Base-by-base conservation (phyloP, 805 yeast genomes). In the Myxozyma neglecta region DNA sequence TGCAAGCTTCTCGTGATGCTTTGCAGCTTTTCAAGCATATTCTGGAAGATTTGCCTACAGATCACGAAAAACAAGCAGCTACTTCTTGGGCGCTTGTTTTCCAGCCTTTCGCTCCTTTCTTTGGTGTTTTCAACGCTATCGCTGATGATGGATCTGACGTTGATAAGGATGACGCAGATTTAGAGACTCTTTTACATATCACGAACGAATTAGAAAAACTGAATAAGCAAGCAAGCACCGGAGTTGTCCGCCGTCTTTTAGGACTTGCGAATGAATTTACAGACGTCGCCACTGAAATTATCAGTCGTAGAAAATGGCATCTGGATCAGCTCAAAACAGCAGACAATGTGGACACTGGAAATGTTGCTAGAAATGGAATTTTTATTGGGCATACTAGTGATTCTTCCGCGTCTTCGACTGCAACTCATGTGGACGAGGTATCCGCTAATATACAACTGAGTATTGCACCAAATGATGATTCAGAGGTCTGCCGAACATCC, bases 81-180 rank as follows among this genome's bases (percentile, higher is more conserved):
- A 59, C 63, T 14, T 62, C 65, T 24, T 59, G 64, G 64, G 64
- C 65, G 13, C 53, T 62, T 29, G 57, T 62, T 16, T 62, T 62
- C 46, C 65, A 62, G 52, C 65, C 65, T 10, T 62, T 62, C 29
- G 65, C 65, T 14, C 63, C 65, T 35, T 62, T 62, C 43, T 62
- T 62, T 42, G 65, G 65, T 18, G 64, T 62, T 14, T 62, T 59
- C 47, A 52, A 53, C 37, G 65, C 65, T 13, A 54, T 62, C 34
- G 63, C 60, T 7, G 65, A 61, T 11, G 53, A 48, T n/a, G 58
- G 63, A 14, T 50, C 60, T 11, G 57, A 40, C 13, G 40, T 44
- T 18, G 64, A 54, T 10, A 43, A 16, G 20, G 60, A 62, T 34
- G 57, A 49, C 36, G 53, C 54, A 3, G 65, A 62, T 37, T 24